Conservation (phyloP, 2,329 filamentous ascomycete species). For the Xylariaceae sp. region DNA sequence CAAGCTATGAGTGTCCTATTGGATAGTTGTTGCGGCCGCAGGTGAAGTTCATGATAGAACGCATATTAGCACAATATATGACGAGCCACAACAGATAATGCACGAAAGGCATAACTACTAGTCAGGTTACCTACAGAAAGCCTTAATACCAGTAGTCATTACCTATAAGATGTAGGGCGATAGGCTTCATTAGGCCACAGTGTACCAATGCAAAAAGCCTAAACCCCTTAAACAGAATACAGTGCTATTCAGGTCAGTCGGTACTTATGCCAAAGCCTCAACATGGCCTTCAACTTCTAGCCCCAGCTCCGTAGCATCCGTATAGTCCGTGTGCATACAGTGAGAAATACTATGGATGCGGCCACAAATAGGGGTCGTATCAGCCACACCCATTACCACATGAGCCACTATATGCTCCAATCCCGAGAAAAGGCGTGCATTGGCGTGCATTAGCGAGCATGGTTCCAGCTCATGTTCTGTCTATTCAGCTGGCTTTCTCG, state of each 20-base stretch:
- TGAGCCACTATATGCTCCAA: background rate
- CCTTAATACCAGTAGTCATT: background rate
- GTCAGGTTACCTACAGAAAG: background rate
- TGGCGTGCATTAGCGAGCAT: background rate
- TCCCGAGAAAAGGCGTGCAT: background rate
- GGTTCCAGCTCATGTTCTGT: background rate
- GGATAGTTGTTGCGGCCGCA: background rate
- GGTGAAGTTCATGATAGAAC: background rate
- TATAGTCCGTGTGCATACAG: background rate
- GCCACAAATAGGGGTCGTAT: too few relatives aligned
- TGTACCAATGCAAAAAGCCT: too few relatives aligned
- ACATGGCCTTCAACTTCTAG: too few relatives aligned
- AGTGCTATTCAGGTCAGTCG: too few relatives aligned
- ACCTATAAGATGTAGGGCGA: background rate
- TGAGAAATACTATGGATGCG: background rate
- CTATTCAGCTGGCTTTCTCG: constrained; percentile 14
- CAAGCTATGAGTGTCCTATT: background rate
- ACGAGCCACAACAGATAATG: background rate
- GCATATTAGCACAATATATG: background rate
- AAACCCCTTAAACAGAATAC: too few relatives aligned
- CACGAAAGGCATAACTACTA: background rate
- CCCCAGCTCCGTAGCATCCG: too few relatives aligned
- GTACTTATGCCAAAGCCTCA: too few relatives aligned
- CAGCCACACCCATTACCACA: background rate
- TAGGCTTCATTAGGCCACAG: too few relatives aligned